Evolutionary conservation across 495 filamentous ascomycete species (phyloP).

Genomic region (Penicillium desertorum): DNA sequence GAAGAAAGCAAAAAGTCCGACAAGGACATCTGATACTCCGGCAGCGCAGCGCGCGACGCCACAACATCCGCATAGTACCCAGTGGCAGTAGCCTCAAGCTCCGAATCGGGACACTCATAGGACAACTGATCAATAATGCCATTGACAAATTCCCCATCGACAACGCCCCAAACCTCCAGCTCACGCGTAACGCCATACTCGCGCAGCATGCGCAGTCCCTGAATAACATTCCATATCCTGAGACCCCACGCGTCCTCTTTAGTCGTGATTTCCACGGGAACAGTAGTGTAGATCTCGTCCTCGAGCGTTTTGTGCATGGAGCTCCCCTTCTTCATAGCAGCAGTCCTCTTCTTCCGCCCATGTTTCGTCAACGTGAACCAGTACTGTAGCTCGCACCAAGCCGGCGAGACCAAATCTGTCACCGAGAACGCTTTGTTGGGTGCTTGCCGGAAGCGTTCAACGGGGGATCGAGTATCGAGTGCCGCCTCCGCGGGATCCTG

Average conservation of each 20-base stretch:
- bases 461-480: constrained; percentile 52
- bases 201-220: constrained; percentile 74
- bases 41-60: constrained; percentile 36
- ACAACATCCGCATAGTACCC: constrained; percentile 37
- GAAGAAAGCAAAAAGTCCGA: constrained; percentile 50
- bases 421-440: constrained; percentile 84
- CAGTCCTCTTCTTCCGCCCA: constrained; percentile 70
- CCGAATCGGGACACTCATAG: constrained; percentile 69
- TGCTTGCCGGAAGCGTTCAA: constrained; percentile 74
- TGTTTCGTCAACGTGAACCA: constrained; percentile 77
- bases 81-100: constrained; percentile 57
- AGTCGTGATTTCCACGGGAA: constrained; percentile 66
- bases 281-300: constrained; percentile 75
- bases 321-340: constrained; percentile 80
- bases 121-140: constrained; percentile 88
- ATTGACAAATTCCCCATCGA: constrained; percentile 81
- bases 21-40: constrained; percentile 56
- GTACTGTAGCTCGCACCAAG: constrained; percentile 97
- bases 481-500: constrained; percentile 17
- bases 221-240: constrained; percentile 87
- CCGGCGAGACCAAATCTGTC: constrained; percentile 79
- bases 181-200: constrained; percentile 82
- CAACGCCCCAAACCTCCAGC: constrained; percentile 85
- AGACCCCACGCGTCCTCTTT: constrained; percentile 83
- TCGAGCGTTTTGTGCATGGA: constrained; percentile 80